phyloP scores from a whole-genome alignment of 345 rosid species.

The Hibiscus mutabilis region DNA sequence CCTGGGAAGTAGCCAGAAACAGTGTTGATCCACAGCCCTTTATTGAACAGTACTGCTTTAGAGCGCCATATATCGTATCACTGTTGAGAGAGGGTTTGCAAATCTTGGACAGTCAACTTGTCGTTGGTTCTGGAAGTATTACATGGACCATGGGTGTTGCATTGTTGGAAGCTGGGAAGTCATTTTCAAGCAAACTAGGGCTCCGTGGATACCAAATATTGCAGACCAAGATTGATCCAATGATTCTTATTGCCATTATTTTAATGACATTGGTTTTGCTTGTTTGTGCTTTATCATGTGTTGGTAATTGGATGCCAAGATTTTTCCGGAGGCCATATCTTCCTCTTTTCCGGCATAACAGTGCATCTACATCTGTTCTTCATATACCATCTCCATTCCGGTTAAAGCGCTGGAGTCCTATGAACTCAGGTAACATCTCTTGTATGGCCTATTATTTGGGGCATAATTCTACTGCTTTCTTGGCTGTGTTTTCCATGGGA shows the following conservation, averaged over 20 bases:
- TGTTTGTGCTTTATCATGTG: conserved; percentile 65
- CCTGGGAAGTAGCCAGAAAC: conserved; percentile 69
- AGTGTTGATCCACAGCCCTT: conserved; percentile 95
- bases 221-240: conserved; percentile 62
- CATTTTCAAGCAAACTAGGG: conserved; percentile 54
- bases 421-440: conserved; percentile 50
- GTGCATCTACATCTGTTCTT: conserved; percentile 60
- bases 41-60: conserved; percentile 96
- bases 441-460: conserved; percentile 1
- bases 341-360: conserved; percentile 66
- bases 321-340: conserved; percentile 63
- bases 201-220: conserved; percentile 52
- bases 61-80: conserved; percentile 85
- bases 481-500: background rate
- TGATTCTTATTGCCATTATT: conserved; percentile 47
- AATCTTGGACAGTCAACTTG: conserved; percentile 62
- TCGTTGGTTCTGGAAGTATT: conserved; percentile 89
- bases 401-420: conserved; percentile 85
- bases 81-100: conserved; percentile 88
- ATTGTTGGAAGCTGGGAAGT: conserved; percentile 75
- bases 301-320: conserved; percentile 63
- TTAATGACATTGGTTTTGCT: conserved; percentile 60
- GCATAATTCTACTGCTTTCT: background rate
- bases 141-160: conserved; percentile 99
- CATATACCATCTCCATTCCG: conserved; percentile 73